These are phyloP conservation scores for Exophiala sideris DNA, from an alignment of 2,329 filamentous ascomycete genomes.

Conservation along the genomic window DNA sequence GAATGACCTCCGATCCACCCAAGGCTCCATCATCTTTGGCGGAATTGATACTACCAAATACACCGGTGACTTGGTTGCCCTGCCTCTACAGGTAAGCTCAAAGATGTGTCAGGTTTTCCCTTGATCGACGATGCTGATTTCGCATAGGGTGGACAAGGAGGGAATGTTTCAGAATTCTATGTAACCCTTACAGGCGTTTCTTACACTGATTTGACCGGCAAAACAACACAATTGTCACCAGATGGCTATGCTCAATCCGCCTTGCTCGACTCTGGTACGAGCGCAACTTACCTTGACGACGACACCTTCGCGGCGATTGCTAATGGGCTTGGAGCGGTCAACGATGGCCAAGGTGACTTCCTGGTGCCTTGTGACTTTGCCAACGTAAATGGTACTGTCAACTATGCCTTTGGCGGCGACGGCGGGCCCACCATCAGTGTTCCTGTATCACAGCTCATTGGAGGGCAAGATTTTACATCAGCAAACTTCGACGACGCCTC, in stretches of 20 bases:
- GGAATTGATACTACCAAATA: conserved; percentile 68
- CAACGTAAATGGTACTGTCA: conserved; percentile 36
- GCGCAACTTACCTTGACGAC: conserved; percentile 64
- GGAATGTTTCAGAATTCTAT: conserved; percentile 55
- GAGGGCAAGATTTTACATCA: conserved; percentile 29
- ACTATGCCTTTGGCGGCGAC: conserved; percentile 53
- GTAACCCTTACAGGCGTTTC: conserved; percentile 43
- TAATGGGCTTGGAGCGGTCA: conserved; percentile 53
- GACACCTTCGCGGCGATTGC: conserved; percentile 54
- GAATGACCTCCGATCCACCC: conserved; percentile 19
- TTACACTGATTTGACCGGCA: conserved; percentile 37
- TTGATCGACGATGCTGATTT: not conserved
- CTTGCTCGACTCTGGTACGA: conserved; percentile 71
- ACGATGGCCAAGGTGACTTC: conserved; percentile 41
- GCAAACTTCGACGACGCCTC: conserved; percentile 52
- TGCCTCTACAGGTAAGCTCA: conserved; percentile 46
- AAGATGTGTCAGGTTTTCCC: not conserved
- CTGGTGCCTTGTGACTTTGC: conserved; percentile 42
- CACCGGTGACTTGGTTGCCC: conserved; percentile 58
- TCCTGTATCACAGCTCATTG: conserved; percentile 54
- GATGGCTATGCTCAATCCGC: conserved; percentile 51
- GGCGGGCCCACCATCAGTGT: conserved; percentile 32
- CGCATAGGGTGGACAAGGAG: not conserved
- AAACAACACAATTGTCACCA: conserved; percentile 40
- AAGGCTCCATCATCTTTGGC: conserved; percentile 64